Base-by-base conservation (phyloP, 2,329 filamentous ascomycete species). In the Pestalotiopsis sp. region DNA sequence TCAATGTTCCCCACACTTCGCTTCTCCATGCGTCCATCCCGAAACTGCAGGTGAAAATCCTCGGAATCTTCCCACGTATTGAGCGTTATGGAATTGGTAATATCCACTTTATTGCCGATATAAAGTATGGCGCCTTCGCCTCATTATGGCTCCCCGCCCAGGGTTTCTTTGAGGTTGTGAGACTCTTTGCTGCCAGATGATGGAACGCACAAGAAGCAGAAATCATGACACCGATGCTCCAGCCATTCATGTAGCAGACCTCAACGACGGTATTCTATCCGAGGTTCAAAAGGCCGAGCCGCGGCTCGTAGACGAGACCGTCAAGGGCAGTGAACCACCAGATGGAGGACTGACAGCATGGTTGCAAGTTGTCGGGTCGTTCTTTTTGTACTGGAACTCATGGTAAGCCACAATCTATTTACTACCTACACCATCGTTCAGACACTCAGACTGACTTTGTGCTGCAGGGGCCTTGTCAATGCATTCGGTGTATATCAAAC, bases 331-430 rank as follows among this genome's bases (percentile, higher is more conserved):
- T 20, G 49, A 23, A 31, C 58, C 40, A 4, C 77, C 78, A 11
- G 78, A 81, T 66, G 80, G 81, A 58, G 81, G 81, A 2, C 73
- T 78, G 14, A 66, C 71, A 6, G 81, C 81, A 4, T 83, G 81
- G 81, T 74, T 83, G n/a, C 79, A 82, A 66, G 80, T 83, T 11
- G 70, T 82, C 49, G 79, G 80, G n/a, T 75, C 78, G 23, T 67
- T 61, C 40, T 63, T 20, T 23, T 38, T 67, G 38, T 57, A 38
- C 17, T 67, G 45, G 25, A 67, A 67, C 23, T 45, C 57, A 40
- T 67, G 66, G 66, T 67, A 60, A 40, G 65, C 11, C 1, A 36
- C 31, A 0, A 40, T 17, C n/a, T 2, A 17, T 59, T 11, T 14
- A n/a, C n/a, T n/a, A n/a, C n/a, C n/a, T 23, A n/a, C 49, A 17